These are phyloP conservation scores for Colletotrichum sp. DNA, from an alignment of 2,329 filamentous ascomycete genomes.

Conservation along the genomic window DNA sequence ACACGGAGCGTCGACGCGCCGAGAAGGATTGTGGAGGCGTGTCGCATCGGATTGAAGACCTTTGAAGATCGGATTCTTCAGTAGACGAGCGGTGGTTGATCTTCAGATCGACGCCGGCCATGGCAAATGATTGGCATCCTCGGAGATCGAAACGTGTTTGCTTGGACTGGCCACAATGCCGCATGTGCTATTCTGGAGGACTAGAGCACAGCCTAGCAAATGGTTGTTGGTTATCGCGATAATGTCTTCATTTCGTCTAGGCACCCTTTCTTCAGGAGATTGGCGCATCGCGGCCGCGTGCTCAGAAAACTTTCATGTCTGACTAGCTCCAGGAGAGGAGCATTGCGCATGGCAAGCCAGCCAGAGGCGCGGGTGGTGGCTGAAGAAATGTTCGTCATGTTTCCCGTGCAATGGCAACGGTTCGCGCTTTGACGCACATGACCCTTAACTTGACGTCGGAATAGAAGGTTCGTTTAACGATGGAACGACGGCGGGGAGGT, in stretches of 20 bases:
- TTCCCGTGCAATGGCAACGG: not conserved
- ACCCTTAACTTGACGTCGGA: not conserved
- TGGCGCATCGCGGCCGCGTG: not conserved
- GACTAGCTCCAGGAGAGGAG: not conserved
- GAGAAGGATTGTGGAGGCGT: not conserved
- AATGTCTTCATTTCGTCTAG: not conserved
- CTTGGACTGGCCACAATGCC: not conserved
- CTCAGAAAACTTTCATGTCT: not conserved
- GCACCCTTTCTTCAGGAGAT: not conserved
- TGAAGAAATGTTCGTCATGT: not conserved
- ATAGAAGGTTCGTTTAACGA: not conserved
- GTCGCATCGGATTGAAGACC: not conserved
- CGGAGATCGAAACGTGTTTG: not conserved
- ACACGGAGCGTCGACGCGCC: not conserved
- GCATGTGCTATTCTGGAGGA: not conserved
- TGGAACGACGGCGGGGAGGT: not conserved
- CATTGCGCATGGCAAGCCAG: not conserved
- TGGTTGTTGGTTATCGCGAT: not conserved
- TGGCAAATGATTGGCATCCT: not conserved
- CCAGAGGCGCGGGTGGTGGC: not conserved
- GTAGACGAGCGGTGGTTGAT: not conserved
- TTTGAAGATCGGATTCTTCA: not conserved
- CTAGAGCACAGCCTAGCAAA: not conserved
- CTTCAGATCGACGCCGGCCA: slow-evolving; percentile 1
- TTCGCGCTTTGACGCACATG: not conserved